Evolutionary conservation across 2,329 filamentous ascomycete species (phyloP).

Genomic region (Sphaerulina musiva): DNA sequence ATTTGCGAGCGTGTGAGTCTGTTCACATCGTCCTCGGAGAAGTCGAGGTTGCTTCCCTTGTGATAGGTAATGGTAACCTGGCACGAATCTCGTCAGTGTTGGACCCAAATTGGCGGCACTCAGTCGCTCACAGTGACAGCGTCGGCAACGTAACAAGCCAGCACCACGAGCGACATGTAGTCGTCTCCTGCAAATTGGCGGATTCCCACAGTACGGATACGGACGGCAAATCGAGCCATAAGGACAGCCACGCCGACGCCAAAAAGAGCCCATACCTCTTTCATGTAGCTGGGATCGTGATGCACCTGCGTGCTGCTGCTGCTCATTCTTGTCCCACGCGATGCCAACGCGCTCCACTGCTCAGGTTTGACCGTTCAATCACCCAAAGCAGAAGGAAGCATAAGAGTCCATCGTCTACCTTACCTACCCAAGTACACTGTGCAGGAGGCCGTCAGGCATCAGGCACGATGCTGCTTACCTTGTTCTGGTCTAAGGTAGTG

Average conservation of each 20-base stretch:
- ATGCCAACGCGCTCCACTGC: background rate
- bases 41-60: constrained; percentile 30
- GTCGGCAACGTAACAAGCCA: constrained; percentile 35
- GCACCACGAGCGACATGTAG: constrained; percentile 33
- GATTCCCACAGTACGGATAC: constrained; percentile 36
- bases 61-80: constrained; percentile 27
- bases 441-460: background rate
- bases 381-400: background rate
- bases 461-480: constrained; percentile 1
- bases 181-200: constrained; percentile 39
- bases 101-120: too few species aligned
- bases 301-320: constrained; percentile 23
- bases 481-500: background rate
- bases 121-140: constrained; percentile 30
- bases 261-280: constrained; percentile 27
- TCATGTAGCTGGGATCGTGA: constrained; percentile 19
- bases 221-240: constrained; percentile 33
- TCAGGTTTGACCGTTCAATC: background rate
- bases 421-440: background rate
- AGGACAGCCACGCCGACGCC: constrained; percentile 32
- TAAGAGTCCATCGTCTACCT: background rate
- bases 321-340: constrained; percentile 10
- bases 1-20: constrained; percentile 30
- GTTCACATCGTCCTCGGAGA: constrained; percentile 17
- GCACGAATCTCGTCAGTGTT: background rate